Evolutionary conservation across 768 basidiomycete species (phyloP), one percentile per base, ranked within the genome.

Genomic region (Trametes gibbosa): DNA sequence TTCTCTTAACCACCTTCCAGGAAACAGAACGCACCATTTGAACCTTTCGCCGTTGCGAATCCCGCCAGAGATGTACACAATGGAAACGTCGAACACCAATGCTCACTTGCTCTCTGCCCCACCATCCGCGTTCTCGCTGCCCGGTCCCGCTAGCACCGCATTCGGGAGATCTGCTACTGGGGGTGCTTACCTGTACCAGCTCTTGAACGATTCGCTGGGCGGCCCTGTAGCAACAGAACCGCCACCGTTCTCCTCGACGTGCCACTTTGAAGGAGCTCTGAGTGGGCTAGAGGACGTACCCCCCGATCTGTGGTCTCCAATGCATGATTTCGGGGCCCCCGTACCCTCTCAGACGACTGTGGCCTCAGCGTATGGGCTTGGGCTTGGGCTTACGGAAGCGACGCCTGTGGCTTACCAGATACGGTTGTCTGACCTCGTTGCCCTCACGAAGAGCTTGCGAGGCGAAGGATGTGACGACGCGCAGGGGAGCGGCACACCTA

Each of bases 341-440:
- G 19, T 40, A 14, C n/a, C 48, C 5, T 32, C 29, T 32, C 29
- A 5, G 29, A 10, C 29, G 4, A 32, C 29, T 32, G 10, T 10
- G n/a, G n/a, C n/a, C n/a, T n/a, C n/a, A n/a, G n/a, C n/a, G n/a
- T n/a, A n/a, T n/a, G n/a, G n/a, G 29, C 29, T 32, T 4, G 10
- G 5, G 29, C 4, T 10, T 32, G 29, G 29, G 29, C 29, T 4
- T 4, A 10, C 4, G 10, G 29, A 32, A 10, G 29, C 50, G 4
- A 61, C 50, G 23, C 64, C 62, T 9, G 43, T 67, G 19, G 52
- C 61, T 0, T 66, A 57, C 54, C 63, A 62, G 42, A 63, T 57
- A 49, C 61, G 46, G 16, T 14, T 63, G 13, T 53, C 56, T 13
- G 64, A 65, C 53, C 24, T 67, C 9, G 50, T 61, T 0, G 43